Evolutionary conservation across 2,329 filamentous ascomycete species (phyloP).

Genomic region (Pseudogymnoascus sp.): DNA sequence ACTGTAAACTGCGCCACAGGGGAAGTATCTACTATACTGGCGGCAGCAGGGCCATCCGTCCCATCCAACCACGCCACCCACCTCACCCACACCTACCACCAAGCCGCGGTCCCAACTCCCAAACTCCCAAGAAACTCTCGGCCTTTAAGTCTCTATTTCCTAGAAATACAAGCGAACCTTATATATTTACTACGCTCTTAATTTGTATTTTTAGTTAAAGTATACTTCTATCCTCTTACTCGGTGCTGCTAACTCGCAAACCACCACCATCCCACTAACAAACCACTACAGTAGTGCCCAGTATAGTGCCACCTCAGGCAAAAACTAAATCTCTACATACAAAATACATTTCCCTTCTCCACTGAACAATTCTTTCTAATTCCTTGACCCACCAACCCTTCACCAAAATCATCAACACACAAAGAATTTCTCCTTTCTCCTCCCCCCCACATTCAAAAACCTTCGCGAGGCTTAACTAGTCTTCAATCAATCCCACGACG

Average conservation of each 20-base stretch:
- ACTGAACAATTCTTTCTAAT: constrained; percentile 8
- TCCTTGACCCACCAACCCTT: constrained; percentile 5
- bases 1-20: constrained; percentile 4
- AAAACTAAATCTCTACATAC: constrained; percentile 4
- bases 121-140: neutral
- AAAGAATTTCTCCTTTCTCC: neutral
- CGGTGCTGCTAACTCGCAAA: neutral
- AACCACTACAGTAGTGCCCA: neutral
- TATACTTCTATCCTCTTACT: neutral
- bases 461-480: neutral
- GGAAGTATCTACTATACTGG: neutral
- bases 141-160: neutral
- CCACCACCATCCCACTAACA: neutral
- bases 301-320: constrained; percentile 5
- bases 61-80: neutral
- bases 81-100: neutral
- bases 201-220: neutral
- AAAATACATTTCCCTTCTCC: constrained; percentile 7
- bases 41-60: neutral
- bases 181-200: neutral
- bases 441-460: neutral
- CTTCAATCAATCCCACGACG: neutral
- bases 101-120: neutral
- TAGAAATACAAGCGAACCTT: neutral
- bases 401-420: neutral